A percentile compares a stretch with the other conserved stretches of the same genome.
Evolutionary conservation across 2,329 filamentous ascomycete species (phyloP).

Genomic region (Colletotrichum filicis): DNA sequence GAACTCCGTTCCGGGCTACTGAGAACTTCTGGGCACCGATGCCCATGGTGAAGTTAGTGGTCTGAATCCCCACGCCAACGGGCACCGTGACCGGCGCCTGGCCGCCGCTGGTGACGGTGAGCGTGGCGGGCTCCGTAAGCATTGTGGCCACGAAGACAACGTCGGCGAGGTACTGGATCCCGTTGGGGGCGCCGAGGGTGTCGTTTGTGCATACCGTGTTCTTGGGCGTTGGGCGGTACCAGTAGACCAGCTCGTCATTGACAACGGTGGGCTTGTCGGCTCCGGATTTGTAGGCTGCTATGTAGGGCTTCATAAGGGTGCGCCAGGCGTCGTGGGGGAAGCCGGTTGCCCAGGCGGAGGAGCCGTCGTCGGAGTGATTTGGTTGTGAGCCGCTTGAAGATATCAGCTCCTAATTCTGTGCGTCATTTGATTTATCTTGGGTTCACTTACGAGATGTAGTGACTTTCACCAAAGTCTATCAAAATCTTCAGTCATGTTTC

Average conservation of each 20-base stretch:
- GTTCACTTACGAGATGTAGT: background rate
- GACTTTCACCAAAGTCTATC: background rate
- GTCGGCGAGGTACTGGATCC: constrained; percentile 37
- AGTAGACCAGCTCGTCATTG: constrained; percentile 40
- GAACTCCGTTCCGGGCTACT: background rate
- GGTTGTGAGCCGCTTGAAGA: background rate
- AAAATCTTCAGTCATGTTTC: background rate
- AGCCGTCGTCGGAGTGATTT: background rate
- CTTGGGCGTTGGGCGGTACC: constrained; percentile 39
- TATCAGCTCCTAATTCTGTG: background rate
- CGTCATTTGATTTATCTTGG: too few relatives aligned
- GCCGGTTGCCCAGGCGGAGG: background rate
- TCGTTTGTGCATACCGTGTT: constrained; percentile 35
- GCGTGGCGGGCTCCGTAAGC: constrained; percentile 33
- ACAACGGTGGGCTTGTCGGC: background rate
- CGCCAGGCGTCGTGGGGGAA: background rate
- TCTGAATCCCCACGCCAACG: background rate
- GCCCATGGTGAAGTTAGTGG: background rate
- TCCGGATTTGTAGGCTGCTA: background rate
- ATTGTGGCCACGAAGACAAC: constrained; percentile 39
- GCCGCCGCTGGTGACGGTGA: background rate
- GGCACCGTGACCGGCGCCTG: background rate
- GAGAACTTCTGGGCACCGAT: background rate
- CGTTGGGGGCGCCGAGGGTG: constrained; percentile 32
- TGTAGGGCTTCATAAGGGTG: background rate